Evolutionary conservation across 1,284 basidiomycete genomes (phyloP).

Genomic region (Volvariella surrecta): DNA sequence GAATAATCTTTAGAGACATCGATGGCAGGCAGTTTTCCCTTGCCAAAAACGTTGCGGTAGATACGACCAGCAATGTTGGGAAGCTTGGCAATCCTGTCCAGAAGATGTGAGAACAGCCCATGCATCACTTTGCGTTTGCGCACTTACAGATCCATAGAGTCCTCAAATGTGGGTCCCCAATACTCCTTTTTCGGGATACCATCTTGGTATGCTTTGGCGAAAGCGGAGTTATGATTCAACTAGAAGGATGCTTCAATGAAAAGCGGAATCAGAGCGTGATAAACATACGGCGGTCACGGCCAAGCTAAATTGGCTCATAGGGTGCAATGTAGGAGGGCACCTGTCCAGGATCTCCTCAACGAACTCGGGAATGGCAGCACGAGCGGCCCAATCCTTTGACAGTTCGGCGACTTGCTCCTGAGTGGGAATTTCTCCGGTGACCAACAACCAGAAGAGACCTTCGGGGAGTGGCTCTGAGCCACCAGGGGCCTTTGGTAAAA

Average conservation of each 20-base stretch:
- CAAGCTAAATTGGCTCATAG: slow-evolving; percentile 94
- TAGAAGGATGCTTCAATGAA: slow-evolving; percentile 20
- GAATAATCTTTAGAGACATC: slow-evolving; percentile 90
- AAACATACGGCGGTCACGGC: slow-evolving; percentile 83
- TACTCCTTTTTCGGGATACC: slow-evolving; percentile 96
- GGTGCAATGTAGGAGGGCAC: slow-evolving; percentile 90
- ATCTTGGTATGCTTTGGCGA: slow-evolving; percentile 90
- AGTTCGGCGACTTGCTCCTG: slow-evolving; percentile 80
- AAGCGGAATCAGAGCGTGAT: slow-evolving; percentile 3
- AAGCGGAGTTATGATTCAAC: slow-evolving; percentile 96
- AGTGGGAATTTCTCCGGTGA: slow-evolving; percentile 91
- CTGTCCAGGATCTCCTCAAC: slow-evolving; percentile 91
- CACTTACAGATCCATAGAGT: slow-evolving; percentile 90
- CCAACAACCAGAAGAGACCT: slow-evolving; percentile 90
- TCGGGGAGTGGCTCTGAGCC: slow-evolving; percentile 91
- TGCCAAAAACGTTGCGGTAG: slow-evolving; percentile 90
- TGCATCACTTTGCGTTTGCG: too few species aligned
- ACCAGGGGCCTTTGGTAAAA: slow-evolving; percentile 83
- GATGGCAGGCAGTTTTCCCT: slow-evolving; percentile 85
- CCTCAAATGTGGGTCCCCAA: slow-evolving; percentile 95
- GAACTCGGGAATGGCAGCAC: slow-evolving; percentile 82
- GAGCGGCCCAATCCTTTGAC: slow-evolving; percentile 88
- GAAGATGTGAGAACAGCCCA: slow-evolving; percentile 6
- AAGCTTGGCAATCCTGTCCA: slow-evolving; percentile 82
- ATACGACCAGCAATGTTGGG: slow-evolving; percentile 97